A percentile compares a stretch with the other conserved stretches of the same genome.
Conservation (phyloP, 1,139 yeast genomes). For the Diutina rugosa region DNA sequence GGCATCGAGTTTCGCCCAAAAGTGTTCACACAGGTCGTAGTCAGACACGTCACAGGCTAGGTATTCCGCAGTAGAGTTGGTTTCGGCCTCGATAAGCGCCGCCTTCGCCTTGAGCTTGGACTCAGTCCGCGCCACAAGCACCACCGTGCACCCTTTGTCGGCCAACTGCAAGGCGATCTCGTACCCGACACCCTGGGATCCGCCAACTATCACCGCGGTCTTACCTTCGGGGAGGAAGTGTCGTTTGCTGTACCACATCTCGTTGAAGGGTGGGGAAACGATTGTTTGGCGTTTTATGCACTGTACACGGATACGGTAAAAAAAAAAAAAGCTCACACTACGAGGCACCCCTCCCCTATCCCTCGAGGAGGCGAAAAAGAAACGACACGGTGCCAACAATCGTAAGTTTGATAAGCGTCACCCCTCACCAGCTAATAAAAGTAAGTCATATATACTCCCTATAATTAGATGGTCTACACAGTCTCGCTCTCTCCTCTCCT, state of each 20-base stretch:
- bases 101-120: conserved; percentile 39
- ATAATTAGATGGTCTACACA: neutral
- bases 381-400: neutral
- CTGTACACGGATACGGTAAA: neutral
- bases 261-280: neutral
- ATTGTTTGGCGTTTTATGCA: neutral
- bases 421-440: neutral
- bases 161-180: conserved; percentile 57
- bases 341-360: neutral
- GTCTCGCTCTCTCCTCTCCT: neutral
- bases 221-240: conserved; percentile 30
- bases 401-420: neutral
- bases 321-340: neutral
- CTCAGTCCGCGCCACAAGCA: conserved; percentile 67
- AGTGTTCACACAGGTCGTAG: conserved; percentile 14
- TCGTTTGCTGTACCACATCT: conserved; percentile 4
- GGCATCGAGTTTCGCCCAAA: neutral
- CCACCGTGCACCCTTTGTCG: conserved; percentile 45
- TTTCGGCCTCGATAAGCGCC: conserved; percentile 16
- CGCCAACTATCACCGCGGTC: conserved; percentile 78
- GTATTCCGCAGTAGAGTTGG: conserved; percentile 27
- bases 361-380: neutral
- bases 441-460: no score
- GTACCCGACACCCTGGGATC: conserved; percentile 89
- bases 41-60: conserved; percentile 56